These are phyloP conservation scores for Ascochyta pisi DNA, from an alignment of 2,329 filamentous ascomycete species.

Conservation along the genomic window DNA sequence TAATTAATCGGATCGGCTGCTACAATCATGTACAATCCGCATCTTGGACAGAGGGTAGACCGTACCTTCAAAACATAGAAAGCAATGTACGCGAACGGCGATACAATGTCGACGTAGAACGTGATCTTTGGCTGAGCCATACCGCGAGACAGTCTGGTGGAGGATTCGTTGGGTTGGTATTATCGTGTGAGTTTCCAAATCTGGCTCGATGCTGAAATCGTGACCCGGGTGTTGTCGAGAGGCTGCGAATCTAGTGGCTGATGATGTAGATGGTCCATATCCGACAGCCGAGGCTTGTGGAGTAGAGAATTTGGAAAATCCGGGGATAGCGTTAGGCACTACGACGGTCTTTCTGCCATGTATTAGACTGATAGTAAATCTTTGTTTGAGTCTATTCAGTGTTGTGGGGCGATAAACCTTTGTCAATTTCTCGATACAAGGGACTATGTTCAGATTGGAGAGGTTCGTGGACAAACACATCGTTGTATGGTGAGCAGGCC, in stretches of 20 bases:
- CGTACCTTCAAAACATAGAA: conserved; percentile 63
- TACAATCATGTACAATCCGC: background rate
- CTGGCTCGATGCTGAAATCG: background rate
- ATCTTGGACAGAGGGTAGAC: conserved; percentile 4
- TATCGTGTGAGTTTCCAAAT: background rate
- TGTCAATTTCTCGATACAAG: no score
- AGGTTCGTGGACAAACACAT: no score
- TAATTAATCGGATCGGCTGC: no score
- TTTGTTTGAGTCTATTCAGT: no score
- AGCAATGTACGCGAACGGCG: conserved; percentile 66
- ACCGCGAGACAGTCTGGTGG: background rate
- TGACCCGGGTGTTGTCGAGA: background rate
- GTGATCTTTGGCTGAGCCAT: conserved; percentile 61
- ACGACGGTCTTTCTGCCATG: background rate
- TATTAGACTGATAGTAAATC: no score
- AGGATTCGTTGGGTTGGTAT: background rate
- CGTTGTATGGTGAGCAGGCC: no score
- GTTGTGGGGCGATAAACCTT: no score
- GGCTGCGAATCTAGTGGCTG: background rate
- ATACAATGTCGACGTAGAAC: conserved; percentile 65
- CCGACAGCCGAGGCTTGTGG: conserved; percentile 10
- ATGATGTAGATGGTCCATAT: conserved; percentile 3
- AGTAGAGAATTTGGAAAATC: conserved; percentile 2
- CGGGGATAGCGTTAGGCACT: background rate
- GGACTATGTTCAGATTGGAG: no score